Evolutionary conservation across 257 asterid species (phyloP).

Genomic region (Solanum paucissectum): DNA sequence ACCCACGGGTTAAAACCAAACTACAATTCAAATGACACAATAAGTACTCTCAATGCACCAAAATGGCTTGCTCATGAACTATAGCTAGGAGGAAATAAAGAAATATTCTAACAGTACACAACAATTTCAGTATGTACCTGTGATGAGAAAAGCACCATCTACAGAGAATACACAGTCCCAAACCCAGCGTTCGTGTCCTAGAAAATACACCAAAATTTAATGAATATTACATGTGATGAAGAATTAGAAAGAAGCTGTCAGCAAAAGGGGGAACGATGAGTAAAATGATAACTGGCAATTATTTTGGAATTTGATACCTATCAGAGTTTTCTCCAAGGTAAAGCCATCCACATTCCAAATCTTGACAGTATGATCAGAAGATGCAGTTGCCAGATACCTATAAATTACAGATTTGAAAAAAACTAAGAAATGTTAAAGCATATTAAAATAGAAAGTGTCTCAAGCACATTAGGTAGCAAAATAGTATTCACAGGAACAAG

Average conservation of each 20-base stretch:
- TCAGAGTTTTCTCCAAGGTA: constrained; percentile 74
- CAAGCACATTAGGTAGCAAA: neutral
- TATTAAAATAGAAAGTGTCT: neutral
- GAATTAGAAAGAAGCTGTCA: neutral
- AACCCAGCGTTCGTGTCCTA: constrained; percentile 97
- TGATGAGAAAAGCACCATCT: constrained; percentile 86
- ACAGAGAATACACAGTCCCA: constrained; percentile 98
- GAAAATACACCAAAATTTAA: constrained; percentile 4
- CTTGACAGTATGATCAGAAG: constrained; percentile 86
- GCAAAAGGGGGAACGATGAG: neutral
- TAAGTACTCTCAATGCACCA: neutral
- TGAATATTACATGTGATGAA: neutral
- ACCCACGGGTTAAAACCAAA: neutral
- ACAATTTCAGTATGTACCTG: constrained; percentile 35
- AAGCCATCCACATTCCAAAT: constrained; percentile 97
- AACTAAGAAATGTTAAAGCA: neutral
- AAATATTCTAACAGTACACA: neutral
- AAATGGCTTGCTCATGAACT: neutral
- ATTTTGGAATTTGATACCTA: constrained; percentile 25
- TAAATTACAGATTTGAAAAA: neutral
- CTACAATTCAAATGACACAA: neutral
- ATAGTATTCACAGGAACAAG: neutral
- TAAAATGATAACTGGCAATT: neutral
- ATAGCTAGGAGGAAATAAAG: neutral
- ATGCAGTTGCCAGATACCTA: constrained; percentile 92